Evolutionary conservation across 75 land plant species (phyloP), one percentile per base, ranked within the genome.

Genomic region (Pseudotsuga menziesii): DNA sequence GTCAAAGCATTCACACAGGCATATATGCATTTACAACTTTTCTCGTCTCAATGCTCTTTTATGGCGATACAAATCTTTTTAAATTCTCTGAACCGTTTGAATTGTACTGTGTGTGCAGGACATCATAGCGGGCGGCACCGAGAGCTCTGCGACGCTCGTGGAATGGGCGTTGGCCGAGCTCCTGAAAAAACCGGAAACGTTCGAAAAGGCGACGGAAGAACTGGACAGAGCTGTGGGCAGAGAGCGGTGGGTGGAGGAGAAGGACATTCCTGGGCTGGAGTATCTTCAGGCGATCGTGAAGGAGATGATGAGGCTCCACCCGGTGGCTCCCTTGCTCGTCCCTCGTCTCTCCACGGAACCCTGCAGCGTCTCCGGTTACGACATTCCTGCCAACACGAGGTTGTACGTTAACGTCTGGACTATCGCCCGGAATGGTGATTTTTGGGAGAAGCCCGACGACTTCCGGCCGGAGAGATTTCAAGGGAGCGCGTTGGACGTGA

Each of bases 331-430:
- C 11, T 48, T 82, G 19, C 83, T 79, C 14, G 82, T 80, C 19
- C 83, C 83, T 0, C 83, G 80, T 74, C 80, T 82, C 76, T 70
- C 73, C 61, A 29, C 80, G 39, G 23, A 80, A 14, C 27, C 55
- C 3, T 83, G 63, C 20, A 82, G 78, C 76, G 64, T 82, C 3
- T 67, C 75, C 0, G 80, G 80, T 16, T 80, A 82, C 57, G 83
- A 79, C 74, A 82, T 79, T 41, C 82, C 82, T 3, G 83, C 82
- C 6, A 82, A 82, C 76, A 82, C 76, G 57, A 82, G 60, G 63
- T 60, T 79, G 36, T 54, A 72, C 13, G 83, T 82, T 41, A 82
- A 82, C 13, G 83, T 83, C 14, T 82, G 83, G 83, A 73, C 76
- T 75, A 54, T 82, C 5, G 83, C n/a, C 3, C 81, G 61, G 32